Conservation (phyloP, 805 yeast genomes). For the Teunomyces tritomae region DNA sequence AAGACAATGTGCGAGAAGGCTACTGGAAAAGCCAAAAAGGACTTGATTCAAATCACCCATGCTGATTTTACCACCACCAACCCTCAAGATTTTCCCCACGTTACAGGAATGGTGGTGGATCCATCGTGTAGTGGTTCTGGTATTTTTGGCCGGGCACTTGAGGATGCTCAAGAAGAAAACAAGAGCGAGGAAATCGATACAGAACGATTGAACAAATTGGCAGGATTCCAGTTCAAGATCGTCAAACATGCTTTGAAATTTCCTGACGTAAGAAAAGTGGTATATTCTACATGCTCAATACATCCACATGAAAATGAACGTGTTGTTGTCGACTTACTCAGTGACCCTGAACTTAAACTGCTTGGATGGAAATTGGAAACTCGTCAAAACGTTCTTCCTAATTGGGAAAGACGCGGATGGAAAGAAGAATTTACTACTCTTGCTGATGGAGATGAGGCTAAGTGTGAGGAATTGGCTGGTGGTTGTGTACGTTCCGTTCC, state of each 20-base stretch:
- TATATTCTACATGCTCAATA: slow-evolving; percentile 93
- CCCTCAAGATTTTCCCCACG: slow-evolving; percentile 58
- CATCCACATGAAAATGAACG: slow-evolving; percentile 93
- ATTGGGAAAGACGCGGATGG: slow-evolving; percentile 86
- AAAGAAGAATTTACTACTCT: slow-evolving; percentile 58
- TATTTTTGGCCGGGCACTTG: slow-evolving; percentile 83
- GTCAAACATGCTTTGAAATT: slow-evolving; percentile 85
- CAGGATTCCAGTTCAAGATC: slow-evolving; percentile 84
- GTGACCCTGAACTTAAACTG: slow-evolving; percentile 59
- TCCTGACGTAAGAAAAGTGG: slow-evolving; percentile 73
- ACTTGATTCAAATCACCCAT: slow-evolving; percentile 47
- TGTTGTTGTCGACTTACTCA: slow-evolving; percentile 76
- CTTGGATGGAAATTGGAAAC: slow-evolving; percentile 74
- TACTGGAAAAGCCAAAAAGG: slow-evolving; percentile 24
- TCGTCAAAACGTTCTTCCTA: slow-evolving; percentile 65
- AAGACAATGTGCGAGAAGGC: slow-evolving; percentile 79
- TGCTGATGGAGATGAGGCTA: slow-evolving; percentile 43
- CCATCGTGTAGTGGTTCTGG: slow-evolving; percentile 99
- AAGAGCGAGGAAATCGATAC: slow-evolving; percentile 48
- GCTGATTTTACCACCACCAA: slow-evolving; percentile 65
- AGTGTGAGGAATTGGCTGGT: slow-evolving; percentile 53
- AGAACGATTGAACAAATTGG: slow-evolving; percentile 67
- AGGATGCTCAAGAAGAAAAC: slow-evolving; percentile 46
- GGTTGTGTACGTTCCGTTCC: slow-evolving; percentile 88
- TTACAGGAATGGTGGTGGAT: slow-evolving; percentile 84